Base-by-base conservation (phyloP, 768 basidiomycete genomes). In the Hydnum rufescens region DNA sequence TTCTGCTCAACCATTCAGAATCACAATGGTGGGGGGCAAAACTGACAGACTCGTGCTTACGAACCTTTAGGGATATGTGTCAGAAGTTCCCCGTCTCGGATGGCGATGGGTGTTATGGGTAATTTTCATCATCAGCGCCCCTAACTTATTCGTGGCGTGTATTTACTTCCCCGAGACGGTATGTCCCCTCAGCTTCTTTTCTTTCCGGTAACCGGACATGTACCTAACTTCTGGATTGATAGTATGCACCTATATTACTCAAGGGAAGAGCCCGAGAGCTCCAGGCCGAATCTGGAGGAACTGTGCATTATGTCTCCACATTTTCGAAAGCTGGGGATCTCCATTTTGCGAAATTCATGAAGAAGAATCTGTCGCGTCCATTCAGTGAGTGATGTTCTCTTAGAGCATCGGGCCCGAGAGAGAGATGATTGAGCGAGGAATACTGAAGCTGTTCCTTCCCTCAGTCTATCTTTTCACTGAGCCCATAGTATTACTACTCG, bases 51-150 rank as follows among this genome's bases (percentile, higher is more conserved):
- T 8, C 8, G 8, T 39, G 8, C 34, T 8, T 19, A 39, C 34
- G 8, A 39, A 39, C 8, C 19, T 26, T 3, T 19, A 54, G 53
- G 53, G 53, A 3, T 54, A 51, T 51, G 53, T 47, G 47, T 5
- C 70, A 16, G 54, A 64, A 61, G 71, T 62, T 49, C 62, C 65
- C 5, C 63, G 58, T 23, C 66, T 75, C 5, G 74, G 73, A 19
- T 81, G 77, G 76, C 69, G 71, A 34, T 76, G 53, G 59, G 73
- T 74, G 51, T 80, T 80, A 61, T 78, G 77, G 76, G 66, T 80
- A 52, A 74, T 75, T 67, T 69, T 77, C 57, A 71, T 75, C 22
- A 69, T 76, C 53, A 68, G 76, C 13, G 65, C 57, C 2, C 51
- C 73, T 48, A 71, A 70, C 19, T 64, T 74, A 19, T 53, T 72